Conservation (phyloP, 768 basidiomycete species). For the Amanita subjunquillea region DNA sequence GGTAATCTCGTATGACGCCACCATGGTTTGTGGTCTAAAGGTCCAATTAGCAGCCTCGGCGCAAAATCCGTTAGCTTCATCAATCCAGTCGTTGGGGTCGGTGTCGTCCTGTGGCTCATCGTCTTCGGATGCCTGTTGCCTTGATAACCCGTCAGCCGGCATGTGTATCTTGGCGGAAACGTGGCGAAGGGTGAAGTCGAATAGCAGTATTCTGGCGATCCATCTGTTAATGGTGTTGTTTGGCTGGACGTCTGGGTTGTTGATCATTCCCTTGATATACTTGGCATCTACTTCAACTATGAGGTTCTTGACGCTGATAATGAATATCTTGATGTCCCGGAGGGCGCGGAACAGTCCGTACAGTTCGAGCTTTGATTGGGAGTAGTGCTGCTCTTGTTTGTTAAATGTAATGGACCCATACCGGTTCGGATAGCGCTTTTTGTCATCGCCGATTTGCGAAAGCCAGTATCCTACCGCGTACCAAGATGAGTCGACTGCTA, state of each 20-base stretch:
- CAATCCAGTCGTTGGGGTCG: neutral
- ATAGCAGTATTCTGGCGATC: neutral
- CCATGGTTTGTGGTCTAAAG: too few species aligned
- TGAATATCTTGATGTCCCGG: neutral
- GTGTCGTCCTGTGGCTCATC: neutral
- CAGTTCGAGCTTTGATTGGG: too few species aligned
- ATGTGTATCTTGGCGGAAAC: neutral
- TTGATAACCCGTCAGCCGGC: too few species aligned
- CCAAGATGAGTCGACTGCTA: slow-evolving; percentile 18
- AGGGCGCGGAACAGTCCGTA: too few species aligned
- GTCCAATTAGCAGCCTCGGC: too few species aligned
- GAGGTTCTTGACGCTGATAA: neutral
- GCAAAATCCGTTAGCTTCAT: too few species aligned
- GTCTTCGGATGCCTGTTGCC: neutral
- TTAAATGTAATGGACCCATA: neutral
- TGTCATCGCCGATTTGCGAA: slow-evolving; percentile 5
- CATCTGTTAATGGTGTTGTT: neutral
- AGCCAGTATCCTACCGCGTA: slow-evolving; percentile 6
- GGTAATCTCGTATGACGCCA: too few species aligned
- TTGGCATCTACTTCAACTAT: neutral
- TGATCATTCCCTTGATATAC: neutral
- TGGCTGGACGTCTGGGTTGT: neutral
- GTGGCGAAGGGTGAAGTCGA: neutral
- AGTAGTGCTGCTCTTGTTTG: too few species aligned
- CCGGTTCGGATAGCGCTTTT: neutral